Evolutionary conservation across 139 green algal genomes (phyloP), one percentile per base, ranked within the genome.

Genomic region (Micromonas commoda): DNA sequence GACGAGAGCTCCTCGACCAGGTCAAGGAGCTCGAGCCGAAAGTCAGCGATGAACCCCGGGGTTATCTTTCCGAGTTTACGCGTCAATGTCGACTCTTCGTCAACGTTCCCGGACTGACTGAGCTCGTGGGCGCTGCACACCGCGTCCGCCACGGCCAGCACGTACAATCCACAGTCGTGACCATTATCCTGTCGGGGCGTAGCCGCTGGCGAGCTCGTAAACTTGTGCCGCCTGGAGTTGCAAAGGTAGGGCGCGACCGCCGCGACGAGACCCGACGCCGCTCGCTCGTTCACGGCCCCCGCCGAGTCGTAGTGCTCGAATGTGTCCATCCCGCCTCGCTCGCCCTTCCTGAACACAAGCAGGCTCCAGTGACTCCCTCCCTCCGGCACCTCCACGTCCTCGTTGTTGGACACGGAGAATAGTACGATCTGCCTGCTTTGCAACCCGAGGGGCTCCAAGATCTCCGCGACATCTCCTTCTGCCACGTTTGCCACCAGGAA

Each of bases 151-250:
- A 86, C 5, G 2, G 84, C 87, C n/a, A 94, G 51, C 23, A 92
- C 68, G 53, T 89, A 88, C 69, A 90, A 23, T 0, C 90, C 90
- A 69, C 90, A 94, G 69, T 95, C 90, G 52, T 90, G 82, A 13
- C 77, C 61, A 69, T 95, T 93, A 0, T 39, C 35, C 71, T 94
- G 90, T 57, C 85, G 67, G 6, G 87, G 87, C 21, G 72, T 80
- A 20, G 32, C 20, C 3, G 24, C 64, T 35, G 33, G 31, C 24
- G 20, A 34, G 31, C 24, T 23, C 21, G 23, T n/a, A n/a, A n/a
- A n/a, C n/a, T 23, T 37, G 35, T 84, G 20, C n/a, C 31, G 1
- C 1, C 34, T 2, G 2, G 20, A 1, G 28, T 32, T 70, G 6
- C 61, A 19, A 26, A 34, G n/a, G 63, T 57, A 57, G 9, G 45